phyloP scores from a whole-genome alignment of 2,329 filamentous ascomycete genomes.

The Leptoxyphium fumago region DNA sequence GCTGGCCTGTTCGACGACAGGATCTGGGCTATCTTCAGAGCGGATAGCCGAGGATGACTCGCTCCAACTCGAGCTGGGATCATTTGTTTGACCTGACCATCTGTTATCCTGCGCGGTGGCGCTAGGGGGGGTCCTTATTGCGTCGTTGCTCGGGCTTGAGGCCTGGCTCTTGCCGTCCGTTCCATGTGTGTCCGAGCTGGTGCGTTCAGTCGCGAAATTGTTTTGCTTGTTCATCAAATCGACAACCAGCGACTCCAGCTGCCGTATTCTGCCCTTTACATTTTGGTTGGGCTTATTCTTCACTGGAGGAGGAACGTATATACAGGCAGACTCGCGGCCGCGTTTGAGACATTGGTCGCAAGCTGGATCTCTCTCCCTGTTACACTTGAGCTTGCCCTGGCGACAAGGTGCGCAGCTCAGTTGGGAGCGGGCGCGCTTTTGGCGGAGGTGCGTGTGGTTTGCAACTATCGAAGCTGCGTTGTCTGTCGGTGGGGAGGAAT shows the following conservation, averaged over 20 bases:
- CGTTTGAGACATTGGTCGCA: conserved; percentile 25
- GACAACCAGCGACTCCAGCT: conserved; percentile 21
- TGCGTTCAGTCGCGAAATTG: not conserved
- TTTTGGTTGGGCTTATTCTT: conserved; percentile 19
- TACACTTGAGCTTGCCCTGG: conserved; percentile 23
- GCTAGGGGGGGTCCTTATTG: conserved; percentile 13
- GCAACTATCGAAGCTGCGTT: not conserved
- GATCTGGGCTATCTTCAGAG: not conserved
- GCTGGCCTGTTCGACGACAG: conserved; percentile 30
- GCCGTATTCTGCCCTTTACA: conserved; percentile 21
- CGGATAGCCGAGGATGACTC: not conserved
- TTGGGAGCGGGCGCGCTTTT: conserved; percentile 23
- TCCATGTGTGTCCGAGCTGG: conserved; percentile 1
- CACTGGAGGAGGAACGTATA: conserved; percentile 18
- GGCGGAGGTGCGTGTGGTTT: conserved; percentile 12
- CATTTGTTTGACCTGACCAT: conserved; percentile 2
- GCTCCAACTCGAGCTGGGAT: conserved; percentile 4
- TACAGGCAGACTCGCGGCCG: conserved; percentile 14
- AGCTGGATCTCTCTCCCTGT: conserved; percentile 17
- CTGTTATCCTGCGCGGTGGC: conserved; percentile 3
- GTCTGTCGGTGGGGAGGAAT: too few relatives aligned
- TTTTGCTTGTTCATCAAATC: conserved; percentile 21
- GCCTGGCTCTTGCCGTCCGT: not conserved
- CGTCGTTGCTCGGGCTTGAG: not conserved
- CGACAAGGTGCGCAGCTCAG: conserved; percentile 22